Conservation (phyloP, 495 filamentous ascomycete genomes). For the Hypoxylon fragiforme region DNA sequence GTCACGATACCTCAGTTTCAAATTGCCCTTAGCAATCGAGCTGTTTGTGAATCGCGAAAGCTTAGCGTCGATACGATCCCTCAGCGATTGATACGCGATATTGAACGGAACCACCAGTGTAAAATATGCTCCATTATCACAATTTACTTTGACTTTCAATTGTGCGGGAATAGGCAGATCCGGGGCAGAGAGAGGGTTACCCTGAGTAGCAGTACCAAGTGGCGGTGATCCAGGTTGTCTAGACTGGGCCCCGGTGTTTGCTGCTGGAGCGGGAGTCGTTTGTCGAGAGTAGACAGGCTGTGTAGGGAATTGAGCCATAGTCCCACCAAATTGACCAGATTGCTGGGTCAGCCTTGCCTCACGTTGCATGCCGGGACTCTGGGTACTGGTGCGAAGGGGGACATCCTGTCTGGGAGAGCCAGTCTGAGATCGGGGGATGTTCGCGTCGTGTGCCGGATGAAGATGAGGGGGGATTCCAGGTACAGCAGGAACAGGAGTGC, state of each 20-base stretch:
- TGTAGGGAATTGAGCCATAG: constrained; percentile 52
- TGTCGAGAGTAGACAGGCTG: constrained; percentile 52
- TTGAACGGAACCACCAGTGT: constrained; percentile 91
- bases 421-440: constrained; percentile 56
- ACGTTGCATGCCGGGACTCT: constrained; percentile 55
- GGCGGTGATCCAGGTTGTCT: constrained; percentile 35
- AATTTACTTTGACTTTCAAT: constrained; percentile 92
- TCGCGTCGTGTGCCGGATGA: constrained; percentile 57
- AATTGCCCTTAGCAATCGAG: constrained; percentile 73
- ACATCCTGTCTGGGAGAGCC: constrained; percentile 56
- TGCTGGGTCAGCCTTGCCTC: constrained; percentile 40
- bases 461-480: constrained; percentile 61
- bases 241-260: constrained; percentile 2
- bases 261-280: constrained; percentile 41
- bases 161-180: constrained; percentile 73
- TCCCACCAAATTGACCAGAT: constrained; percentile 40
- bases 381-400: constrained; percentile 55
- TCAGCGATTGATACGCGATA: constrained; percentile 87
- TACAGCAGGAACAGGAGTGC: constrained; percentile 53
- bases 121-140: constrained; percentile 76
- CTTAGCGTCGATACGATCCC: constrained; percentile 96
- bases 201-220: constrained; percentile 39
- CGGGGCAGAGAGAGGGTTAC: constrained; percentile 47
- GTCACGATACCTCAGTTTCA: constrained; percentile 86
- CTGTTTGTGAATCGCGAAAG: constrained; percentile 78